These are phyloP conservation scores for Aspergillus biplanus DNA, from an alignment of 495 filamentous ascomycete species.

Conservation along the genomic window DNA sequence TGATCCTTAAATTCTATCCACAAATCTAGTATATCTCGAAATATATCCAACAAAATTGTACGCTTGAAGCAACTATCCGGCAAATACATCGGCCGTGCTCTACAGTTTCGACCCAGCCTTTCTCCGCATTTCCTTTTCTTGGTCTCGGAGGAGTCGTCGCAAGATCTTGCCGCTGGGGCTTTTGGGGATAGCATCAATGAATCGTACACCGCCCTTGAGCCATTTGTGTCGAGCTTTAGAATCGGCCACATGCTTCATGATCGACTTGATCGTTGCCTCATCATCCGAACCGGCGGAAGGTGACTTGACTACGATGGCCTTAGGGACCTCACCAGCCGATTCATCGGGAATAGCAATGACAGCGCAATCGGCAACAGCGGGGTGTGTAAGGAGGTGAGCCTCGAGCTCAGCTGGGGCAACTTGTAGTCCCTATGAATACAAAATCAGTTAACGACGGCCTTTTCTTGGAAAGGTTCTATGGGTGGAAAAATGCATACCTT, in stretches of 20 bases:
- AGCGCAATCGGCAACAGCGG: slow-evolving; percentile 78
- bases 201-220: slow-evolving; percentile 83
- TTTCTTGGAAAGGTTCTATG: not conserved
- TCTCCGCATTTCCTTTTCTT: slow-evolving; percentile 71
- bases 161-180: slow-evolving; percentile 94
- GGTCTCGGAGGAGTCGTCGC: slow-evolving; percentile 76
- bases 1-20: slow-evolving; percentile 1
- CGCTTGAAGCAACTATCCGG: not conserved
- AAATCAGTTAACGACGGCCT: not conserved
- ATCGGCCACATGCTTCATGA: slow-evolving; percentile 76
- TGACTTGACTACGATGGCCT: slow-evolving; percentile 83
- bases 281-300: slow-evolving; percentile 62
- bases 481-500: slow-evolving; percentile 60
- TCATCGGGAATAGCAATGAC: slow-evolving; percentile 82
- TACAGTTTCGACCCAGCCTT: slow-evolving; percentile 63
- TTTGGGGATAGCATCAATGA: slow-evolving; percentile 78
- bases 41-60: slow-evolving; percentile 15
- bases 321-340: slow-evolving; percentile 78
- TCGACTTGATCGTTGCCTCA: slow-evolving; percentile 60
- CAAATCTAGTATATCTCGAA: slow-evolving; percentile 4
- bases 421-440: slow-evolving; percentile 69
- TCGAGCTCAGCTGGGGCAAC: slow-evolving; percentile 92
- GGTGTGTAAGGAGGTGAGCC: slow-evolving; percentile 82
- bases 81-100: not conserved
- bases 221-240: slow-evolving; percentile 89